phyloP scores from a whole-genome alignment of 441 rosid genomes.

The Pelargonium australe region DNA sequence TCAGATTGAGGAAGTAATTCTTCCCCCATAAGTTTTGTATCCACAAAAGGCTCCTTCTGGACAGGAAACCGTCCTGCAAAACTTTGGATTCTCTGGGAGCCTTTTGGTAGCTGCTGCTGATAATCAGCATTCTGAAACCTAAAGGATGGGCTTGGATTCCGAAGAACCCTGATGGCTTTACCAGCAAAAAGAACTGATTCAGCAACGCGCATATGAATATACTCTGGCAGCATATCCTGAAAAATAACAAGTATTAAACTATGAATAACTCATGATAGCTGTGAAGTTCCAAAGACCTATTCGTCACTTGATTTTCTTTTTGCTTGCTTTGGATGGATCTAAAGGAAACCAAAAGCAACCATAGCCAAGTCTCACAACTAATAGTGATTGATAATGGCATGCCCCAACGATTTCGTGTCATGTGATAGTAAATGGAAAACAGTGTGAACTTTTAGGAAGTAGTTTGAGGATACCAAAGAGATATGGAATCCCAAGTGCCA shows the following conservation, averaged over 20 bases:
- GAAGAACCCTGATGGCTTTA: conserved; percentile 90
- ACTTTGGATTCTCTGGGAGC: conserved; percentile 52
- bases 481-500: conserved; percentile 96
- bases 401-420: not conserved
- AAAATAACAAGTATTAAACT: conserved; percentile 24
- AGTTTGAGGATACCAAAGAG: conserved; percentile 51
- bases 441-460: conserved; percentile 9
- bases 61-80: conserved; percentile 41
- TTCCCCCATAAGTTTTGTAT: conserved; percentile 49
- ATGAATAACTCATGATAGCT: conserved; percentile 17
- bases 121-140: conserved; percentile 47
- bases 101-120: conserved; percentile 48
- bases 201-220: conserved; percentile 81
- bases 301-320: no score
- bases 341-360: no score
- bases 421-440: conserved; percentile 1
- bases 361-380: no score
- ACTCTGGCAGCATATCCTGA: conserved; percentile 95
- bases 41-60: conserved; percentile 48
- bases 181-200: conserved; percentile 95
- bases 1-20: conserved; percentile 88
- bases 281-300: conserved; percentile 9
- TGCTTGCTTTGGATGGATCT: no score
- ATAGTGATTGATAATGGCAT: no score
- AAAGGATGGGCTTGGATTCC: conserved; percentile 76